Percentiles rank a stretch among this genome's conserved stretches.
Evolutionary conservation across 306 rosid genomes (phyloP).

Genomic region (Leucaena leucocephala): DNA sequence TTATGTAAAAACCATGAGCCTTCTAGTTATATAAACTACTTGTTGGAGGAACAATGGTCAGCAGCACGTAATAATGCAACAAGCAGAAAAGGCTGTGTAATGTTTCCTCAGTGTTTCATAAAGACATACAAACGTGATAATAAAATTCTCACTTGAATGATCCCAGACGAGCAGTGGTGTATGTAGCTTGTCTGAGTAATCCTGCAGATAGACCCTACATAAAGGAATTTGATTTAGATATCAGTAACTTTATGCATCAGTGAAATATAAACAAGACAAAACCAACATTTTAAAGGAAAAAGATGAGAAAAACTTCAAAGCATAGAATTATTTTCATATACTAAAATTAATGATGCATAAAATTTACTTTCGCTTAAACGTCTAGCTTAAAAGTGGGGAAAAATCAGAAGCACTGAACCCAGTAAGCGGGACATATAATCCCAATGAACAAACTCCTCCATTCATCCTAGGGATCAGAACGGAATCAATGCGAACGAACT

Average conservation of each 20-base stretch:
- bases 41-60: conserved; percentile 4
- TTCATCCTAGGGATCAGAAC: conserved; percentile 13
- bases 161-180: conserved; percentile 98
- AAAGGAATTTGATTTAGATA: conserved; percentile 35
- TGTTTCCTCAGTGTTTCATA: neutral
- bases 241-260: conserved; percentile 4
- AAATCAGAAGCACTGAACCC: conserved; percentile 10
- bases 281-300: neutral
- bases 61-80: neutral
- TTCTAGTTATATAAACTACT: neutral
- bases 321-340: conserved; percentile 10
- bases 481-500: neutral
- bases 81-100: neutral
- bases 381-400: neutral
- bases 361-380: conserved; percentile 4
- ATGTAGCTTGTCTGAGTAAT: conserved; percentile 94
- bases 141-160: conserved; percentile 72
- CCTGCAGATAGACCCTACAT: conserved; percentile 97
- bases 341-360: conserved; percentile 4
- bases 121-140: neutral
- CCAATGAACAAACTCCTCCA: neutral
- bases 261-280: conserved; percentile 15
- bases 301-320: neutral
- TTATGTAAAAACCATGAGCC: neutral
- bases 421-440: neutral